Percentiles rank a stretch among this genome's conserved stretches.
These are phyloP conservation scores for Calycina marina DNA, from an alignment of 2,329 filamentous ascomycete genomes.

Conservation along the genomic window DNA sequence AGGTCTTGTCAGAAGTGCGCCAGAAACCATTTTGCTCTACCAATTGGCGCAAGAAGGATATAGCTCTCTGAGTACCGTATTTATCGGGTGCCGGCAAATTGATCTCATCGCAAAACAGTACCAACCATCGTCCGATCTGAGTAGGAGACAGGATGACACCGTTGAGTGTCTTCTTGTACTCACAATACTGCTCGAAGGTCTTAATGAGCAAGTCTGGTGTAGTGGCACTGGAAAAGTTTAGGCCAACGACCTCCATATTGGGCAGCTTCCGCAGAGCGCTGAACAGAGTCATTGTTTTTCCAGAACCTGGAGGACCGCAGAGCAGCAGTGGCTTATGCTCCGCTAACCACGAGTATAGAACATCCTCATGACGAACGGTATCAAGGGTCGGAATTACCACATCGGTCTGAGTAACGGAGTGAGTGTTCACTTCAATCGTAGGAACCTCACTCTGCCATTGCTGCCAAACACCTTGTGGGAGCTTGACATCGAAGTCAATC, in stretches of 20 bases:
- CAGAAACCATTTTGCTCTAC: constrained; percentile 99
- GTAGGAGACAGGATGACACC: constrained; percentile 91
- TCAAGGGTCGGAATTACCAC: constrained; percentile 96
- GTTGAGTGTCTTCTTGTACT: constrained; percentile 97
- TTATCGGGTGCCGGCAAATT: constrained; percentile 96
- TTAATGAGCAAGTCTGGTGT: constrained; percentile 97
- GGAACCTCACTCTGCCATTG: constrained; percentile 94
- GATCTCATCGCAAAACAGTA: constrained; percentile 98
- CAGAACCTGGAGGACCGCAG: constrained; percentile 92
- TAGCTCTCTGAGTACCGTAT: constrained; percentile 93
- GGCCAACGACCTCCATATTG: constrained; percentile 97
- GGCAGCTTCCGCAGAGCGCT: constrained; percentile 91
- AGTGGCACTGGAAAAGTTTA: constrained; percentile 98
- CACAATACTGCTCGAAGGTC: constrained; percentile 98
- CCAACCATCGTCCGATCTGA: constrained; percentile 93
- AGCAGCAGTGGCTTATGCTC: constrained; percentile 95
- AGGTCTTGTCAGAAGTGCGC: constrained; percentile 92
- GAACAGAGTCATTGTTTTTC: constrained; percentile 99
- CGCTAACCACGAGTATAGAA: constrained; percentile 98
- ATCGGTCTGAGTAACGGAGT: constrained; percentile 94
- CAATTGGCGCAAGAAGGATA: constrained; percentile 91
- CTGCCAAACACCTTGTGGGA: constrained; percentile 80
- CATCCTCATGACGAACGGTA: constrained; percentile 93
- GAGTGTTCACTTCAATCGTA: constrained; percentile 90
- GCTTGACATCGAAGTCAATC: constrained; percentile 85